Evolutionary conservation across 441 rosid genomes (phyloP), one percentile per base, ranked within the genome.

Genomic region (Dalechampia spathulata): DNA sequence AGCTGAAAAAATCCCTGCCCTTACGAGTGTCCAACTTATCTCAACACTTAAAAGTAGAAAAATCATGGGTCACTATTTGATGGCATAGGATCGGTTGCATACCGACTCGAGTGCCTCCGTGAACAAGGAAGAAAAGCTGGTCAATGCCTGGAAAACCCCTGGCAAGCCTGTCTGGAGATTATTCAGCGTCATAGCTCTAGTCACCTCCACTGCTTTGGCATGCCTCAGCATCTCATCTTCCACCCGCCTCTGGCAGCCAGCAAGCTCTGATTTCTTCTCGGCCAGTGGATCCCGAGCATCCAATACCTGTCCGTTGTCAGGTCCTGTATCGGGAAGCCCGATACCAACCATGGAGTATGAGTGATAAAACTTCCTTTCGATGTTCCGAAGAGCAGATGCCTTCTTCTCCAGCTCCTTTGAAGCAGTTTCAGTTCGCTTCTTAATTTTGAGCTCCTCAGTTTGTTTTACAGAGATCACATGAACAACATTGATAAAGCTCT

Each of bases 161-260:
- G 99, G 96, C 64, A 92, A 68, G 13, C 97, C 99, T 0, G 99
- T 84, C 73, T 89, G 97, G 38, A 92, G 75, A 68, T 89, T 67
- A 61, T 92, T 89, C 69, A 89, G 71, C 20, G 99, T 89, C 85
- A 76, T 85, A 21, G 97, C 73, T 72, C 97, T 79, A 0, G 99
- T 89, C 53, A 86, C 95, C 72, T 92, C 92, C 62, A 80, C 85
- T 5, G 94, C 90, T 64, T 77, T 92, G 17, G 89, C 75, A 74
- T 92, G 90, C 74, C 71, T 85, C 75, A 89, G 17, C 92, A 86
- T 80, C 70, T 92, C 99, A 32, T 92, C 99, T 63, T 85, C 90
- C 43, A 92, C 89, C 66, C 86, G 75, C 65, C 90, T 85, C 57
- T 89, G 95, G 58, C 92, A 86, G 22, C 84, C 72, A 12, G 87